Conservation (phyloP, 306 rosid species). For the Styphnolobium japonicum region DNA sequence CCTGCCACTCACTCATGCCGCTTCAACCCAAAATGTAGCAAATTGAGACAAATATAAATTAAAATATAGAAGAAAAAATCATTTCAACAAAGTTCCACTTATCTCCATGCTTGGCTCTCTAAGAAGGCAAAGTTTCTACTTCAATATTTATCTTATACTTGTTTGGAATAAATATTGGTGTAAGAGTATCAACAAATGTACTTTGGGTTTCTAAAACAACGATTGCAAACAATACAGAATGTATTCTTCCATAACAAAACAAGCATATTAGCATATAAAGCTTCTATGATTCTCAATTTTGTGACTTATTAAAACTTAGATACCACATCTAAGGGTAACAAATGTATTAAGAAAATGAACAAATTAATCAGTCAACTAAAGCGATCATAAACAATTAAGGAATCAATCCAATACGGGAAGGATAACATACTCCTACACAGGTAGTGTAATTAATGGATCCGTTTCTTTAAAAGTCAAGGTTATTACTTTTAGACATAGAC, state of each 20-base stretch:
- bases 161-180: neutral
- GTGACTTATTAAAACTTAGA: neutral
- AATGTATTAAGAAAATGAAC: neutral
- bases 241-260: neutral
- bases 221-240: neutral
- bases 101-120: neutral
- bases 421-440: neutral
- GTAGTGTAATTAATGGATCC: neutral
- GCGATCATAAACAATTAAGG: neutral
- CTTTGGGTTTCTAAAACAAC: neutral
- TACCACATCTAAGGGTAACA: neutral
- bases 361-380: neutral
- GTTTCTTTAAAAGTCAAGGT: neutral
- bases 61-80: neutral
- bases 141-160: neutral
- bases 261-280: neutral
- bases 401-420: neutral
- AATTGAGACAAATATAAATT: no score
- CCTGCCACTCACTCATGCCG: no score
- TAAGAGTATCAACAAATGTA: neutral
- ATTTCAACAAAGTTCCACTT: neutral
- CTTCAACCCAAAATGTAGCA: no score
- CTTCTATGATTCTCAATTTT: neutral
- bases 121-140: neutral
- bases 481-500: neutral